phyloP scores from a whole-genome alignment of 179 eudicot genomes.

The Beta lomatogona region DNA sequence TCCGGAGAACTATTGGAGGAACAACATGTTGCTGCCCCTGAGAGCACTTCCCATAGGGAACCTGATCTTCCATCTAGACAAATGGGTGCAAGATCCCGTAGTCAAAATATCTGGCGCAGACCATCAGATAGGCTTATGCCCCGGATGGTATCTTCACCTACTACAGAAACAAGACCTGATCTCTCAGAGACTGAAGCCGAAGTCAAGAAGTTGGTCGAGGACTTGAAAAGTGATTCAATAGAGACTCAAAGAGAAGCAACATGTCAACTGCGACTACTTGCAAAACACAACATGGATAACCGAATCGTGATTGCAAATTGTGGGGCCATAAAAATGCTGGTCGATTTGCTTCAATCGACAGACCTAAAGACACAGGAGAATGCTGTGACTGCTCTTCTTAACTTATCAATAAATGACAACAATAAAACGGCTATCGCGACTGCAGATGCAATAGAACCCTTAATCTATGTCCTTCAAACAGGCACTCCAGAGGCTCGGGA shows the following conservation, averaged over 20 bases:
- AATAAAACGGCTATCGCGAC: conserved; percentile 44
- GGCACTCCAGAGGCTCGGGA: conserved; percentile 51
- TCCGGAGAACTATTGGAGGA: conserved; percentile 78
- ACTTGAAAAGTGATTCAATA: conserved; percentile 30
- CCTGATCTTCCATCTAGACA: conserved; percentile 48
- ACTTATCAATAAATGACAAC: conserved; percentile 42
- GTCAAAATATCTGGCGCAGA: conserved; percentile 41
- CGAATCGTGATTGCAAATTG: conserved; percentile 40
- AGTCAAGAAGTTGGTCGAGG: conserved; percentile 36
- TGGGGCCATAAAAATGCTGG: conserved; percentile 43
- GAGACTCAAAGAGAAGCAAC: conserved; percentile 46
- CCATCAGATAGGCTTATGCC: conserved; percentile 44
- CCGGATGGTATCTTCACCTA: conserved; percentile 39
- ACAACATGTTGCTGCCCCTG: conserved; percentile 42
- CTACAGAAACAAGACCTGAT: conserved; percentile 39
- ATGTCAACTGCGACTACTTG: conserved; percentile 37
- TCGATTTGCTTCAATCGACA: conserved; percentile 33
- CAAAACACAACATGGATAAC: conserved; percentile 46
- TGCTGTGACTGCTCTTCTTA: conserved; percentile 48
- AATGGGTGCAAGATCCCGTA: conserved; percentile 29
- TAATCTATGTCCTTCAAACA: conserved; percentile 42
- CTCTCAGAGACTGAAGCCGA: conserved; percentile 35
- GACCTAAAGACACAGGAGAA: conserved; percentile 40
- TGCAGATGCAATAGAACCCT: conserved; percentile 46
- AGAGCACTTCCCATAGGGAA: conserved; percentile 51